A percentile compares a stretch with the other conserved stretches of the same genome.
Conservation (phyloP, 83 land plant species). For the Picea abies region DNA sequence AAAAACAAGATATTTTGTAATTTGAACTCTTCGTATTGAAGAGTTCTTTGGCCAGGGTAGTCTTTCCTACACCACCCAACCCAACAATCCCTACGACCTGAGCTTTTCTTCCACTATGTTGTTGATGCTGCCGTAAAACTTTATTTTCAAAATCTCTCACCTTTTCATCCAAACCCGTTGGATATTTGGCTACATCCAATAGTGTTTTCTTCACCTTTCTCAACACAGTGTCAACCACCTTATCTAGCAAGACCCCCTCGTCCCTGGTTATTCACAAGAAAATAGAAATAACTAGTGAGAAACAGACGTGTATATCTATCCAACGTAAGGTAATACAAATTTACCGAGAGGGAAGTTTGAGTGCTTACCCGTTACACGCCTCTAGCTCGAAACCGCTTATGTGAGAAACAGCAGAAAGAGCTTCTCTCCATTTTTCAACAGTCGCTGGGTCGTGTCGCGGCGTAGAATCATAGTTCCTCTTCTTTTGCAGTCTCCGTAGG, state of each 20-base stretch:
- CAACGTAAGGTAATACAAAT: not conserved
- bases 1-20: not conserved
- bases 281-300: not conserved
- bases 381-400: not conserved
- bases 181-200: not conserved
- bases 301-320: not conserved
- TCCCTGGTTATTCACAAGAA: not conserved
- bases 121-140: not conserved
- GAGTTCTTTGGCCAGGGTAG: not conserved
- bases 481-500: not conserved
- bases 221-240: not conserved
- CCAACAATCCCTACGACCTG: not conserved
- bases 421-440: not conserved
- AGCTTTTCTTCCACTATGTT: not conserved
- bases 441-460: not conserved
- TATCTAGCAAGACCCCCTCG: not conserved
- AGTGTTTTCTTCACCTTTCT: not conserved
- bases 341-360: too few species aligned
- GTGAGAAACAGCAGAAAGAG: not conserved
- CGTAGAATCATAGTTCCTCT: not conserved
- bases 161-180: not conserved
- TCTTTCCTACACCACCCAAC: not conserved
- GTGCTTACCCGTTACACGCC: not conserved
- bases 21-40: not conserved
- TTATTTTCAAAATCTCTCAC: not conserved